These are phyloP conservation scores for Hibiscus tridactylites DNA, from an alignment of 345 rosid species.

Conservation along the genomic window DNA sequence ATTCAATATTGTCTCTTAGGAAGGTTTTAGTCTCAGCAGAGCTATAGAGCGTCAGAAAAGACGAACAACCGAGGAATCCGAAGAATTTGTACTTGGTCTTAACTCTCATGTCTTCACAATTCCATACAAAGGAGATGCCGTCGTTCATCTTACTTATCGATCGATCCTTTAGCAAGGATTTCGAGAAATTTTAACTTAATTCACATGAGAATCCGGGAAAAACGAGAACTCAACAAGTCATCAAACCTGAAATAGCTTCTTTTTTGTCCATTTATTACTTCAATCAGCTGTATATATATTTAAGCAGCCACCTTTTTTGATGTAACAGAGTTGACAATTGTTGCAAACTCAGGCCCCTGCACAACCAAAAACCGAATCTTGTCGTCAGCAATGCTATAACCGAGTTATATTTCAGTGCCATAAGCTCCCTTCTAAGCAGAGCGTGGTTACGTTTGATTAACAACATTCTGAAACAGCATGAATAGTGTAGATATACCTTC, in stretches of 20 bases:
- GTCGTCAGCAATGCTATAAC: neutral
- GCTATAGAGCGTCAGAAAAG: too few relatives aligned
- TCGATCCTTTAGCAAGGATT: neutral
- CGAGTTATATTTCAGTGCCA: neutral
- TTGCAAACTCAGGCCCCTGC: slow-evolving; percentile 96
- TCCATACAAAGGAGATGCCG: neutral
- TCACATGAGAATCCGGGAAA: neutral
- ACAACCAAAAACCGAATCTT: slow-evolving; percentile 2
- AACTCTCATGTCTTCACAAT: too few relatives aligned
- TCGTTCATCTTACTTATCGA: neutral
- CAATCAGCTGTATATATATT: slow-evolving; percentile 9
- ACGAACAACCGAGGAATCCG: too few relatives aligned
- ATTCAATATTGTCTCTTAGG: too few relatives aligned
- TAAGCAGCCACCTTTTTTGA: slow-evolving; percentile 84
- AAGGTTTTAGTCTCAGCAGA: too few relatives aligned
- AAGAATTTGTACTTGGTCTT: too few relatives aligned
- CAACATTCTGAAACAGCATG: neutral
- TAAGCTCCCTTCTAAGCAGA: neutral
- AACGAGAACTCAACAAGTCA: neutral
- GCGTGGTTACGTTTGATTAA: neutral
- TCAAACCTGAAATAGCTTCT: slow-evolving; percentile 7
- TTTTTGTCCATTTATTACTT: neutral
- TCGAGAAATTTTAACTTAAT: neutral
- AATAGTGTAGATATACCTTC: slow-evolving; percentile 41
- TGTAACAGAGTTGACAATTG: slow-evolving; percentile 81